phyloP scores from a whole-genome alignment of 2,329 filamentous ascomycete species.

The Diplodia seriata region DNA sequence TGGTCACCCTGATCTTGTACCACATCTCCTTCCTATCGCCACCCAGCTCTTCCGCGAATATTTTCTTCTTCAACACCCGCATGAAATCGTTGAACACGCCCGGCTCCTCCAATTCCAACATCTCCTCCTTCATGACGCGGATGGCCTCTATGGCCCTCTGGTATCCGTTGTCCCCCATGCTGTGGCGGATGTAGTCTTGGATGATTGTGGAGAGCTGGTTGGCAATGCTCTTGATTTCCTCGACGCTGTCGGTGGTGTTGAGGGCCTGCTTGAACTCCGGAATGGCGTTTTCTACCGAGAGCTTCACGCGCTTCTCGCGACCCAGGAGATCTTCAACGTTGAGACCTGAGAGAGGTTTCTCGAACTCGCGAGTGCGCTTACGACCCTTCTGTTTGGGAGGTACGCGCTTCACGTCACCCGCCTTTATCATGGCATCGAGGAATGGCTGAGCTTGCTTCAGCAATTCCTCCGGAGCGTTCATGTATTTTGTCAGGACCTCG shows the following conservation, averaged over 20 bases:
- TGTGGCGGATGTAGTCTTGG: conserved; percentile 70
- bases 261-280: conserved; percentile 89
- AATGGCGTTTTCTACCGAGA: conserved; percentile 76
- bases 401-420: conserved; percentile 82
- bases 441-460: conserved; percentile 61
- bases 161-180: conserved; percentile 78
- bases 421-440: conserved; percentile 69
- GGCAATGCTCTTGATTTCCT: conserved; percentile 68
- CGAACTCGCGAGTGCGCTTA: conserved; percentile 67
- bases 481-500: conserved; percentile 73
- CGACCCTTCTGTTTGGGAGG: conserved; percentile 79
- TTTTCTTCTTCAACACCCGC: conserved; percentile 71
- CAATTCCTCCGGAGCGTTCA: conserved; percentile 72
- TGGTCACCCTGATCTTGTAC: conserved; percentile 71
- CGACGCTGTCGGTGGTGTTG: conserved; percentile 63
- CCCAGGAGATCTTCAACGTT: conserved; percentile 84
- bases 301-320: conserved; percentile 61
- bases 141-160: conserved; percentile 76
- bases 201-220: conserved; percentile 79
- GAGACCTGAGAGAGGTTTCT: conserved; percentile 87
- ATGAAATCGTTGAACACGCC: conserved; percentile 78
- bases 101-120: conserved; percentile 77
- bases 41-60: conserved; percentile 73
- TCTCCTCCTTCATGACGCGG: conserved; percentile 77
- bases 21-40: conserved; percentile 85